Conservation (phyloP, 176 grass and related monocot genomes). For the Carex cristatella region DNA sequence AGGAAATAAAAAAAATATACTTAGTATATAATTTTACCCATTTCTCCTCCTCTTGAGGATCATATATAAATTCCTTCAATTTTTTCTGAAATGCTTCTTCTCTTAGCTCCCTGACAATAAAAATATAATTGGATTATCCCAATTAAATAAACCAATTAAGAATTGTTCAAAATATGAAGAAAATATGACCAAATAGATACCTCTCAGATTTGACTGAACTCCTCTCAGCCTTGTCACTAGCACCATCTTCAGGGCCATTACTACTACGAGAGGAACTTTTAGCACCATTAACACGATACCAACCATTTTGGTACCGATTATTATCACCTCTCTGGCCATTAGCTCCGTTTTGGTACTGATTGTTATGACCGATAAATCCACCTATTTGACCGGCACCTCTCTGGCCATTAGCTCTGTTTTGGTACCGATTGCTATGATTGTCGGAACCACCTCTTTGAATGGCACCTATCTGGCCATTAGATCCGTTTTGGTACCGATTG, state of each 20-base stretch:
- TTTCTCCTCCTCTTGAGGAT: not conserved
- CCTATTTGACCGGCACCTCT: not conserved
- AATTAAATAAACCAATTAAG: not conserved
- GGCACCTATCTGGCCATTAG: too few relatives aligned
- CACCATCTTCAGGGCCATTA: not conserved
- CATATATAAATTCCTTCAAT: not conserved
- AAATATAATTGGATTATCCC: not conserved
- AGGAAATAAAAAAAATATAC: not conserved
- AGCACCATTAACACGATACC: not conserved
- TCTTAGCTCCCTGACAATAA: not conserved
- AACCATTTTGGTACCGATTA: not conserved
- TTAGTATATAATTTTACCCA: not conserved
- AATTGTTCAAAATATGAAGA: not conserved
- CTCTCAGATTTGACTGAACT: slow-evolving; percentile 12
- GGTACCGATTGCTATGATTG: not conserved
- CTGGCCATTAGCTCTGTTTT: not conserved
- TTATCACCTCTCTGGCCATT: not conserved
- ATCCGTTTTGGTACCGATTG: not conserved
- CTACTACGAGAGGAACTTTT: not conserved
- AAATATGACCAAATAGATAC: not conserved
- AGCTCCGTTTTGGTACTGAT: not conserved
- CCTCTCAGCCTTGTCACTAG: not conserved
- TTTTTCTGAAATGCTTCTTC: slow-evolving; percentile 4
- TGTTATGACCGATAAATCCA: too few relatives aligned
- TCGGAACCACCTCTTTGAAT: not conserved